Evolutionary conservation across 208 protist species (phyloP).

Genomic region (Polymyxa betae): DNA sequence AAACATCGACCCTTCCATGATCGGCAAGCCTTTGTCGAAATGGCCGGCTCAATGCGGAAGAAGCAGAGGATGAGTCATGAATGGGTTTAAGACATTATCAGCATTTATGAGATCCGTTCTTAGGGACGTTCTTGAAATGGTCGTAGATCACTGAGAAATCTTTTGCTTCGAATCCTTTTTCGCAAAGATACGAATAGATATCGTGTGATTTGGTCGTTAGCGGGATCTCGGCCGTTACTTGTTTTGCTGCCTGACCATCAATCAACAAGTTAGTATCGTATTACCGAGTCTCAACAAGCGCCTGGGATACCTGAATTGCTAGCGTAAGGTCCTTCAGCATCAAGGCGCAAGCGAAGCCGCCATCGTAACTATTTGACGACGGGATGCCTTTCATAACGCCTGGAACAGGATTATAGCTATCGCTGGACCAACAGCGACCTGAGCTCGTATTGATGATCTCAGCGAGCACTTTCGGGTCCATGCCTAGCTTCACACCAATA

Average conservation of each 20-base stretch:
- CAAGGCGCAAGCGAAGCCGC: constrained; percentile 73
- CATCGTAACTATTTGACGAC: constrained; percentile 59
- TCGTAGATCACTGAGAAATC: constrained; percentile 47
- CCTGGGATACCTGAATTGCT: constrained; percentile 68
- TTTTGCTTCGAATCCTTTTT: neutral
- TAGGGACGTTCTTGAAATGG: constrained; percentile 7
- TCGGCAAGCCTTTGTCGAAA: too few relatives aligned
- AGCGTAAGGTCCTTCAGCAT: constrained; percentile 84
- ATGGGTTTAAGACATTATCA: too few relatives aligned
- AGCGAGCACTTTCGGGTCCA: constrained; percentile 80
- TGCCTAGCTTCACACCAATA: constrained; percentile 72
- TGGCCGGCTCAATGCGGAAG: too few relatives aligned
- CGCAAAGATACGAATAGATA: neutral
- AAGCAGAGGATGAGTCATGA: too few relatives aligned
- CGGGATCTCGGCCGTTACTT: neutral
- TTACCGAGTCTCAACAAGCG: too few relatives aligned
- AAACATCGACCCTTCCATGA: too few relatives aligned
- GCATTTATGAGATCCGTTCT: too few relatives aligned
- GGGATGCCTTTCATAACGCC: constrained; percentile 76
- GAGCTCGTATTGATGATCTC: constrained; percentile 76
- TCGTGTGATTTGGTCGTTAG: neutral
- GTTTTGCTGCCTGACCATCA: neutral
- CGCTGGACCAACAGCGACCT: constrained; percentile 79
- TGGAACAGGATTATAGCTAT: constrained; percentile 83
- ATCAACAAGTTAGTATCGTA: too few relatives aligned